Evolutionary conservation across 495 filamentous ascomycete species (phyloP), one percentile per base, ranked within the genome.

Genomic region (Lineolata rhizophorae): DNA sequence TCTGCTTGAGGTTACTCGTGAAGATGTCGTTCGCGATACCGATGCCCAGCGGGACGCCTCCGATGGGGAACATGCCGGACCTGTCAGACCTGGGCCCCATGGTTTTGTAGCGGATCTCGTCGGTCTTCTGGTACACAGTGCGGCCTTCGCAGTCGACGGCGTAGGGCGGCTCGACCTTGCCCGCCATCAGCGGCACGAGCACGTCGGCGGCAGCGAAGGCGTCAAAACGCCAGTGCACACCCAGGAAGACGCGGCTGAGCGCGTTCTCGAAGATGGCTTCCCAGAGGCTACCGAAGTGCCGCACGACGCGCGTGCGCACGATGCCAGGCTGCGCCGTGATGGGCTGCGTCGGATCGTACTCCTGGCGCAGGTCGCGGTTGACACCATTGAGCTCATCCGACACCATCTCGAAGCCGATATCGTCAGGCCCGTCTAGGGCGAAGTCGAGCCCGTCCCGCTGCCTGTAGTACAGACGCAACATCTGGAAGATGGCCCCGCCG

Each of bases 11-110:
- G 14, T 36, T 35, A 17, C 38, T 41, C 29, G 40, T 19, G 27
- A 51, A 52, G 34, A 54, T 48, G 30, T 54, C 49, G 40, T 53
- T 48, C 15, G 51, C 51, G 36, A 54, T 48, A 5, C 42, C 41
- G 13, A 54, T 53, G 0, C 51, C 51, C 40, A 54, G 33, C 27
- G 51, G 51, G 13, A 54, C 43, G 5, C 51, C 51, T 5, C 51
- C 49, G 13, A 54, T 39, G 1, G 51, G 51, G 33, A 46, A 50
- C 30, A 44, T 6, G 30, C 16, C 21, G 11, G 17, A 19, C 12
- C 41, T 22, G 4, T 39, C 46, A 10, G n/a, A 18, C n/a, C 37
- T 32, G 12, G 39, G 22, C 3, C 41, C 41, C 37, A 34, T 20
- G 1, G 50, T 36, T 20, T 34, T 22, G 30, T 50, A 53, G 8